Base-by-base conservation (phyloP, 441 rosid genomes). In the Melastoma candidum region DNA sequence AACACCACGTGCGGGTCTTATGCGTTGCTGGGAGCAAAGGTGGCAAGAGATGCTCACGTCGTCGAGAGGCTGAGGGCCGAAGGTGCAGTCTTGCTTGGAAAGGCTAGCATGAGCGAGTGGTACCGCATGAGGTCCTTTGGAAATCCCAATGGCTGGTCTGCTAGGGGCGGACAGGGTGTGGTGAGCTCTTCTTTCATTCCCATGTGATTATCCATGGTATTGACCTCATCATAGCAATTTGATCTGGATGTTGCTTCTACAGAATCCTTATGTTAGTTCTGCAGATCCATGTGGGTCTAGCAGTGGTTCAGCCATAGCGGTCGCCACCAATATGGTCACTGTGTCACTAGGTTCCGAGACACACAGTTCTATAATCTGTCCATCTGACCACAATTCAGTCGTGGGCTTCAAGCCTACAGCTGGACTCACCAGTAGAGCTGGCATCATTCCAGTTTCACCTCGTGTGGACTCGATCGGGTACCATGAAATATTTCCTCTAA, bases 251-350 rank as follows among this genome's bases (percentile, higher is more conserved):
- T 17, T 17, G 22, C 22, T 17, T 17, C 22, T 61, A 63, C 74
- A 73, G 77, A 73, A 73, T 52, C 72, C 77, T 27, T 73, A 73
- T 47, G 29, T 63, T 41, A 36, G 29, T 41, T 56, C 47, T 7
- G 74, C 44, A n/a, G 26, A 57, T 61, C 71, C 77, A 29, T 63
- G 77, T 48, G 72, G 77, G n/a, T 69, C 74, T 12, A 73, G 77
- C 67, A 69, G 71, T 46, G 77, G 77, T 24, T 63, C 77, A 51
- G 74, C 74, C 11, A 60, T 73, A 24, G 68, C 77, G 12, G 71
- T 73, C 44, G 77, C 74, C 8, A 67, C 77, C 36, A 73, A 69
- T 36, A 60, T 69, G 74, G 77, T 60, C n/a, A 51, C 65, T 2
- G 77, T 66, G 9, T 73, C 77, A 7, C 62, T 73, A 22, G 77